Evolutionary conservation across 2,329 filamentous ascomycete species (phyloP), one percentile per base, ranked within the genome.

Genomic region (Claviceps capensis): DNA sequence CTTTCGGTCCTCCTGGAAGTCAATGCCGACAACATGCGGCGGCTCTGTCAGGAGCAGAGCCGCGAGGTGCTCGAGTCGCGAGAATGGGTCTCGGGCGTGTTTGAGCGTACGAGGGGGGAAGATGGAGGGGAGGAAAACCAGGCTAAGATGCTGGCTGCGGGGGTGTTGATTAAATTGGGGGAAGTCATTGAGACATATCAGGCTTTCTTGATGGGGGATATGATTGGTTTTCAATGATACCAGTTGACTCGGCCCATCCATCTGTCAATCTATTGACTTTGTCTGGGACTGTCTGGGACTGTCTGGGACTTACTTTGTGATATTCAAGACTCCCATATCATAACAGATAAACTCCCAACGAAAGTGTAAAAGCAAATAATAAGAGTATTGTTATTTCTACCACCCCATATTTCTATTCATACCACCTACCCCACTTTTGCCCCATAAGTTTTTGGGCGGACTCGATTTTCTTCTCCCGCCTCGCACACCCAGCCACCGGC

Each of bases 111-210:
- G 7, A 69, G 72, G 34, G 76, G 76, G 0, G 71, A 71, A 0
- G 73, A 73, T 49, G 71, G 73, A 19, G 69, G 72, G 40, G 85
- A 95, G 63, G 88, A 93, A 64, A 86, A 86, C 54, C 82, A 85
- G 55, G 80, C 91, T 36, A 85, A 88, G 70, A 86, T 82, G 70
- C 62, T 93, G 60, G 84, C 86, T 4, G 88, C 88, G 0, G 86
- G 83, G 0, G 82, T 89, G 48, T 66, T 94, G 59, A 79, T 97
- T 37, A 84, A 84, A 62, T 74, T 89, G 58, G 78, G 83, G 47
- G 90, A 96, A 67, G 82, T 88, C 8, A 81, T 91, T 57, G 87
- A 94, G 62, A 85, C 82, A 67, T 89, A 89, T 63, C 85, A 90
- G 66, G 78, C 82, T 52, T 65, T 87, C 53, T 66, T 95, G 60